Evolutionary conservation across 2,329 filamentous ascomycete genomes (phyloP).

Genomic region (Scytalidium sp.): DNA sequence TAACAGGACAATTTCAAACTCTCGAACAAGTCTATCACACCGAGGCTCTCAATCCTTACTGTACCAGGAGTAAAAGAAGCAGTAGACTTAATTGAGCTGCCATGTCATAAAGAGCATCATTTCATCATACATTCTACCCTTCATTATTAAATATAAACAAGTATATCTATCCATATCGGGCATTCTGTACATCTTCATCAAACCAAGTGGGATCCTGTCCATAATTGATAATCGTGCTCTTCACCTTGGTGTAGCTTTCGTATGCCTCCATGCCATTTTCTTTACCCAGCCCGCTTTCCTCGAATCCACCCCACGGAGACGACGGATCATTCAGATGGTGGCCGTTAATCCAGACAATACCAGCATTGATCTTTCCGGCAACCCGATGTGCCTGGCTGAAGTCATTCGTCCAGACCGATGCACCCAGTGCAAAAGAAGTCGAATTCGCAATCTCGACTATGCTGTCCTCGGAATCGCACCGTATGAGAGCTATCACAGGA

Average conservation of each 20-base stretch:
- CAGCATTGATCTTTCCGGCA: constrained; percentile 42
- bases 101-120: no score
- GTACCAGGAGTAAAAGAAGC: no score
- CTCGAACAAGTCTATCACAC: no score
- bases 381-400: constrained; percentile 33
- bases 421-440: constrained; percentile 38
- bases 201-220: constrained; percentile 61
- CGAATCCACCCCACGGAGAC: constrained; percentile 66
- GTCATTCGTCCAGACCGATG: constrained; percentile 14
- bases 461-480: constrained; percentile 43
- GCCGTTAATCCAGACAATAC: constrained; percentile 44
- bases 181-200: constrained; percentile 50
- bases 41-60: no score
- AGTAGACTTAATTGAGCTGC: no score
- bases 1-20: no score
- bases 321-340: constrained; percentile 72
- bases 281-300: constrained; percentile 60
- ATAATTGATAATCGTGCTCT: constrained; percentile 68
- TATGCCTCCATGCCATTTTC: constrained; percentile 70
- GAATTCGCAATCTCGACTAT: constrained; percentile 46
- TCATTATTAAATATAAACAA: no score
- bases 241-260: constrained; percentile 55
- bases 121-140: no score
- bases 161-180: constrained; percentile 57
- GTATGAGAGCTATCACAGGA: constrained; percentile 45